Percentiles rank a stretch among this genome's conserved stretches.
phyloP scores from a whole-genome alignment of 208 protist species.

The Balamuthia mandrillaris region DNA sequence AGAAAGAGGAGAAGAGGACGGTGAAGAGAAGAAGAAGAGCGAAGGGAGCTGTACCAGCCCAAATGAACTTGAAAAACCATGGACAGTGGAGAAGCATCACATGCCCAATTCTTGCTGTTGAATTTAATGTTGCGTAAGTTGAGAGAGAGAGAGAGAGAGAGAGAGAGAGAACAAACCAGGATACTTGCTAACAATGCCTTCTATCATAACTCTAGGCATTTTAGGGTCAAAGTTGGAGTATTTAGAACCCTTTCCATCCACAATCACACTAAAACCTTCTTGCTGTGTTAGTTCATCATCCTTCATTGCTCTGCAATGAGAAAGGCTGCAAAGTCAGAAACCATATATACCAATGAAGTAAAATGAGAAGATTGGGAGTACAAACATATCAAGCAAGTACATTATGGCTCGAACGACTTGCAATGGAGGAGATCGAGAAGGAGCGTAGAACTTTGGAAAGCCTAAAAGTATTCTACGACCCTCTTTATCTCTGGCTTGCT shows the following conservation, averaged over 20 bases:
- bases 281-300: background rate
- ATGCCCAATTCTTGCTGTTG: background rate
- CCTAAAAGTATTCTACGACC: background rate
- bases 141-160: background rate
- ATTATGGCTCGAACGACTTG: background rate
- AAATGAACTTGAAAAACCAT: background rate
- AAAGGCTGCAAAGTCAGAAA: background rate
- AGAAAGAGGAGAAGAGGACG: background rate
- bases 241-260: constrained; percentile 2
- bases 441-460: background rate
- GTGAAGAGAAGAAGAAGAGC: background rate
- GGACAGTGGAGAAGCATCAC: background rate
- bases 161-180: background rate
- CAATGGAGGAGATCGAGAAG: background rate
- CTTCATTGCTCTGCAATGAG: background rate
- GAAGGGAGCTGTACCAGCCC: background rate
- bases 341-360: too few relatives aligned
- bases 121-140: background rate
- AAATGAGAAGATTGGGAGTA: background rate
- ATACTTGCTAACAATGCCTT: background rate
- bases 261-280: background rate
- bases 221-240: constrained; percentile 14
- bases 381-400: background rate
- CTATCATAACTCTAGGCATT: background rate
- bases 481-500: background rate